Evolutionary conservation across 208 protist species (phyloP).

Genomic region (Acanthamoeba healyi): DNA sequence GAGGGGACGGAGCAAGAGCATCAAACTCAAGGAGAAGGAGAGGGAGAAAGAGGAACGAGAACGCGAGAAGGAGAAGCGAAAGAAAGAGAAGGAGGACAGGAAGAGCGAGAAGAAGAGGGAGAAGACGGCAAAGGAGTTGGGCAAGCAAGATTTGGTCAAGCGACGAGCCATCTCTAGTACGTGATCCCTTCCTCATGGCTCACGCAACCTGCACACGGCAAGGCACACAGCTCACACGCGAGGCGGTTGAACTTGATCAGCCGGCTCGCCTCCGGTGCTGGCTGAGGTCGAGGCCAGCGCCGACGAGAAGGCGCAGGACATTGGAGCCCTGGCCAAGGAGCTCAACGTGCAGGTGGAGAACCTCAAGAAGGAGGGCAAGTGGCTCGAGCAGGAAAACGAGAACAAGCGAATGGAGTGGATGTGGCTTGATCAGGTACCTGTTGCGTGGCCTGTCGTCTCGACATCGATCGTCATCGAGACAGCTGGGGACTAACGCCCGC

Average conservation of each 20-base stretch:
- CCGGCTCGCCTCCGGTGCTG: neutral
- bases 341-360: neutral
- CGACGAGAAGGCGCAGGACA: slow-evolving; percentile 23
- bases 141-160: neutral
- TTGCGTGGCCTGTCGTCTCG: too few relatives aligned
- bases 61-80: neutral
- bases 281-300: neutral
- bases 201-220: too few relatives aligned
- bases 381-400: neutral
- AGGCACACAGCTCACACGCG: neutral
- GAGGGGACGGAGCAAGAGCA: too few relatives aligned
- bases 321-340: neutral
- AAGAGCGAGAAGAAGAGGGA: slow-evolving; percentile 41
- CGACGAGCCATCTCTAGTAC: too few relatives aligned
- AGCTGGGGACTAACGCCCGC: neutral
- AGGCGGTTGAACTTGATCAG: neutral
- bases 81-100: neutral
- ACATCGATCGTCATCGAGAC: neutral
- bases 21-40: neutral
- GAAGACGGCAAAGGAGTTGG: neutral
- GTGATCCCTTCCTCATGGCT: too few relatives aligned
- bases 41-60: neutral
- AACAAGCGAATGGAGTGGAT: slow-evolving; percentile 14
- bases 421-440: slow-evolving; percentile 20
- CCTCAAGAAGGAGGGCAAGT: neutral